Evolutionary conservation across 2,329 filamentous ascomycete genomes (phyloP).

Genomic region (Clonostachys sp.): DNA sequence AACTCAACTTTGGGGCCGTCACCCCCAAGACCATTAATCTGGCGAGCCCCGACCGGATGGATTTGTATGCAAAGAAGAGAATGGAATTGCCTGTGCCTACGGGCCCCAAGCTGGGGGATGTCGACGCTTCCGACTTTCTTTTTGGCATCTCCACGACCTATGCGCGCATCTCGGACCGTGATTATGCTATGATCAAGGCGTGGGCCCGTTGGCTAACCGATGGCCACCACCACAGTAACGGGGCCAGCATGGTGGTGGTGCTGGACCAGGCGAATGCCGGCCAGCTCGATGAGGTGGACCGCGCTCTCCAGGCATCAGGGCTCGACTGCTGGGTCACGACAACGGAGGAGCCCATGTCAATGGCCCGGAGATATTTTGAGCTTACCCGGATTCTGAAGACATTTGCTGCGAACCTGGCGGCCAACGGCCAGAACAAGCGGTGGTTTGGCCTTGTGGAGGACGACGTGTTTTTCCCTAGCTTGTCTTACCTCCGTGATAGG

Average conservation of each 20-base stretch:
- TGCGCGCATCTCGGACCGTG: slow-evolving; percentile 26
- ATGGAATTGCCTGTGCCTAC: slow-evolving; percentile 24
- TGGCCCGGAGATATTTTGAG: slow-evolving; percentile 28
- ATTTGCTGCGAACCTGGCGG: slow-evolving; percentile 23
- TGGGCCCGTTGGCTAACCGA: slow-evolving; percentile 42
- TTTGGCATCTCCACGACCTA: slow-evolving; percentile 40
- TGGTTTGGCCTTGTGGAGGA: slow-evolving; percentile 41
- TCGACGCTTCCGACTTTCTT: slow-evolving; percentile 32
- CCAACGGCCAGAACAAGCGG: slow-evolving; percentile 26
- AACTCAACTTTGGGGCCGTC: slow-evolving; percentile 21
- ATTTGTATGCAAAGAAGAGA: slow-evolving; percentile 18
- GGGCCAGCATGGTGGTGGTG: slow-evolving; percentile 33
- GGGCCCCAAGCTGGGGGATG: slow-evolving; percentile 19
- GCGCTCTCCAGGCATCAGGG: slow-evolving; percentile 22
- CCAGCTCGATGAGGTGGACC: slow-evolving; percentile 22
- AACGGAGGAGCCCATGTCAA: slow-evolving; percentile 20
- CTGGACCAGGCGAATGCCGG: slow-evolving; percentile 28
- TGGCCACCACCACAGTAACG: slow-evolving; percentile 30
- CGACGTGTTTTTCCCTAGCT: slow-evolving; percentile 38
- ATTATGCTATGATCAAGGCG: slow-evolving; percentile 30
- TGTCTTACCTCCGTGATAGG: slow-evolving; percentile 28
- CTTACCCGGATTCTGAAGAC: slow-evolving; percentile 25
- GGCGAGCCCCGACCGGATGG: slow-evolving; percentile 11
- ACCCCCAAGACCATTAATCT: slow-evolving; percentile 18
- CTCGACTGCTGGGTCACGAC: slow-evolving; percentile 31